Percentiles rank a stretch among this genome's conserved stretches.
These are phyloP conservation scores for Aspergillus conjunctus DNA, from an alignment of 495 filamentous ascomycete genomes.

Conservation along the genomic window DNA sequence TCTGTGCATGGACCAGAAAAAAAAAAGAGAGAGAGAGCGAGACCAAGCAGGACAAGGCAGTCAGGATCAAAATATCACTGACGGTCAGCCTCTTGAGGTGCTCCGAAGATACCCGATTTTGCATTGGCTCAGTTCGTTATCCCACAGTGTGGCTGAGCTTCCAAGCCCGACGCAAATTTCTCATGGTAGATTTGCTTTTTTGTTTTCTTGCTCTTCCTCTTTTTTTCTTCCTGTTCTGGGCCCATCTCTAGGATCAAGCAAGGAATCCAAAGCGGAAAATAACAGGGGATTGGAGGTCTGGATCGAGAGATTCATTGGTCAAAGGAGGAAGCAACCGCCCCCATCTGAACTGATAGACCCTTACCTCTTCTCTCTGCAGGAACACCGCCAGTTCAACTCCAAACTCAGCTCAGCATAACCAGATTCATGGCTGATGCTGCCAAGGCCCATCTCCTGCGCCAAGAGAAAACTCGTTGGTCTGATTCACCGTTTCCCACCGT, in stretches of 20 bases:
- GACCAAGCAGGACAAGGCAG: constrained; percentile 12
- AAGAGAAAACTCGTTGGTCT: constrained; percentile 23
- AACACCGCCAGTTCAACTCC: constrained; percentile 29
- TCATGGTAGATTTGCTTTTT: constrained; percentile 12
- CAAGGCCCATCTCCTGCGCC: constrained; percentile 27
- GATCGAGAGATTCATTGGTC: neutral
- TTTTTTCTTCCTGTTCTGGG: neutral
- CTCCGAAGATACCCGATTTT: constrained; percentile 23
- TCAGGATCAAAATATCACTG: constrained; percentile 15
- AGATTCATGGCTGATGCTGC: constrained; percentile 23
- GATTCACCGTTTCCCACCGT: constrained; percentile 24
- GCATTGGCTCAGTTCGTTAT: constrained; percentile 11
- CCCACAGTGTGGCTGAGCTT: constrained; percentile 16
- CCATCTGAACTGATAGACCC: neutral
- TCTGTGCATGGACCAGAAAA: neutral
- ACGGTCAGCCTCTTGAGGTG: constrained; percentile 17
- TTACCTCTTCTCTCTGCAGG: constrained; percentile 27
- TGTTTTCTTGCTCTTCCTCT: neutral
- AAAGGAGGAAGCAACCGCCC: constrained; percentile 7
- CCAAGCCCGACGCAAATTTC: constrained; percentile 12
- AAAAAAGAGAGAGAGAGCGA: neutral
- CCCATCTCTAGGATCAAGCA: neutral
- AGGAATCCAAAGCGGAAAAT: constrained; percentile 1
- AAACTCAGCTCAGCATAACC: constrained; percentile 13
- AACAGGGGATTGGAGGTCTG: neutral